Conservation (phyloP, 2,329 filamentous ascomycete genomes). For the Curvularia lunata region DNA sequence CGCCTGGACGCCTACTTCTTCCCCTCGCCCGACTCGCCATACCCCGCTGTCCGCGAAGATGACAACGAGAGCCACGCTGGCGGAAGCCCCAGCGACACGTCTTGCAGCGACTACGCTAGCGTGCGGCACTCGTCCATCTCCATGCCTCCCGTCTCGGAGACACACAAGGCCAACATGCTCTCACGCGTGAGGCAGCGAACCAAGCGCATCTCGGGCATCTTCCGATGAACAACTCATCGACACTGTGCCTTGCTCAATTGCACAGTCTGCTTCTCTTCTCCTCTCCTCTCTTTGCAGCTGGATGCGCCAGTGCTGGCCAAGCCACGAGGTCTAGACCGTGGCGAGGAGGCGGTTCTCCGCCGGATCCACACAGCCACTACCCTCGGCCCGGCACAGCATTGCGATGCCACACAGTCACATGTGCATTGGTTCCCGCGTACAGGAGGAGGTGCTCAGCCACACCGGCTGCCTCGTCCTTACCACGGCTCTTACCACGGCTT, state of each 20-base stretch:
- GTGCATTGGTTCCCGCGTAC: conserved; percentile 5
- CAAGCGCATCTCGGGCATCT: conserved; percentile 47
- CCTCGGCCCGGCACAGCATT: conserved; percentile 21
- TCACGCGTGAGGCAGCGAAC: conserved; percentile 45
- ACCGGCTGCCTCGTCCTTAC: neutral
- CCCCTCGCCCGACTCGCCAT: conserved; percentile 33
- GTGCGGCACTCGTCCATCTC: conserved; percentile 41
- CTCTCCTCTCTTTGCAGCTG: conserved; percentile 14
- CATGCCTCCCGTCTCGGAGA: conserved; percentile 34
- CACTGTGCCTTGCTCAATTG: conserved; percentile 10
- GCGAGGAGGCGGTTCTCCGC: conserved; percentile 13
- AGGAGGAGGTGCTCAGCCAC: conserved; percentile 10
- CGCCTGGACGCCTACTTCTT: conserved; percentile 50
- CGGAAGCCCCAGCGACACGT: conserved; percentile 45
- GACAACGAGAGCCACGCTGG: conserved; percentile 38
- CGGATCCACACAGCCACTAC: conserved; percentile 21
- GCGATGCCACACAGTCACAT: conserved; percentile 12
- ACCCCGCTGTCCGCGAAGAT: conserved; percentile 37
- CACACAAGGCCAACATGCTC: conserved; percentile 41
- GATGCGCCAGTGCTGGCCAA: conserved; percentile 24
- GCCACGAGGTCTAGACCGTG: conserved; percentile 28
- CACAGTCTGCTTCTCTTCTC: conserved; percentile 22
- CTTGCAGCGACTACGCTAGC: conserved; percentile 42
- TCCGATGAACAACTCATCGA: conserved; percentile 37
- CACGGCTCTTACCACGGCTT: neutral